Evolutionary conservation across 495 filamentous ascomycete species (phyloP).

Genomic region (Xylaria grammica): DNA sequence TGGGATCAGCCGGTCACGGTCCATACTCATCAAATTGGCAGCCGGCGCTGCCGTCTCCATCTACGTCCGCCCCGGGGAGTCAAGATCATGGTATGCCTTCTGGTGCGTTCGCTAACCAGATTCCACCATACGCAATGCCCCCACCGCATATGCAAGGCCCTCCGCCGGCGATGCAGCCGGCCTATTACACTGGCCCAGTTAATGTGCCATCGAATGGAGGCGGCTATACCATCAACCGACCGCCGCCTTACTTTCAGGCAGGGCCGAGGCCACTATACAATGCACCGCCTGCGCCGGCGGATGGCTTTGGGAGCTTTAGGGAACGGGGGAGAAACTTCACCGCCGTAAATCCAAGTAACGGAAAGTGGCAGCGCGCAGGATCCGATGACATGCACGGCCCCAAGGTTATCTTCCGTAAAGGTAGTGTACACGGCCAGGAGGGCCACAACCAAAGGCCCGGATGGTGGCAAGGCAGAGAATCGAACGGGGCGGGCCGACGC

Average conservation of each 20-base stretch:
- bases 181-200: neutral
- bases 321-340: neutral
- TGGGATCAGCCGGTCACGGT: neutral
- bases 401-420: constrained; percentile 20
- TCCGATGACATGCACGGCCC: constrained; percentile 28
- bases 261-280: neutral
- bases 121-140: neutral
- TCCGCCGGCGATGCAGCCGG: neutral
- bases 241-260: neutral
- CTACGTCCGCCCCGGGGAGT: neutral
- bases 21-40: neutral
- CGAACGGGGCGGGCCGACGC: neutral
- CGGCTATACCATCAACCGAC: neutral
- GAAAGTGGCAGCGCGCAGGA: constrained; percentile 23
- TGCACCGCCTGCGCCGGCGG: neutral
- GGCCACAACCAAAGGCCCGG: neutral
- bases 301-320: neutral
- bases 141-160: neutral
- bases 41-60: neutral
- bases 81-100: neutral
- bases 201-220: neutral
- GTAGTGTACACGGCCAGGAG: neutral
- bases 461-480: neutral
- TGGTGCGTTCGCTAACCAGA: constrained; percentile 5
- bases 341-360: neutral